Evolutionary conservation across 768 basidiomycete genomes (phyloP), one percentile per base, ranked within the genome.

Genomic region (Lactarius hatsudake): DNA sequence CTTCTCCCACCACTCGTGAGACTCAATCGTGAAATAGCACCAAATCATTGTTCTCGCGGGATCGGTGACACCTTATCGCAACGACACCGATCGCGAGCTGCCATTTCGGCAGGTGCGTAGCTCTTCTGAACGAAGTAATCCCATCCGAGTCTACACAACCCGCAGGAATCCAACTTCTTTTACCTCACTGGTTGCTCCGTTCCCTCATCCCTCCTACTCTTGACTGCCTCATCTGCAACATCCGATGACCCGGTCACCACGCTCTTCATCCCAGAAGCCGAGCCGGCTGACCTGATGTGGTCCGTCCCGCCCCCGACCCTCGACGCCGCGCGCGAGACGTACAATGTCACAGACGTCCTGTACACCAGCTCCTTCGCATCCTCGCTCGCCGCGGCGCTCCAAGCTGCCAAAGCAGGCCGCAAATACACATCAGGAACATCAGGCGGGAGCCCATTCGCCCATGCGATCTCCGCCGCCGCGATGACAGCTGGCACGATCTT

Each of bases 51-150:
- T 93, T 4, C 78, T 93, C 1, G 84, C 86, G 10, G 90, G 90
- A n/a, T 84, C 83, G 71, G 79, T 77, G 6, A 86, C 83, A 2
- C 79, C 82, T 0, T 92, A 81, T 73, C 80, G 92, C 68, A 86
- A 93, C 74, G 93, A 95, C 74, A 95, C 94, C 13, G 93, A 96
- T 74, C 84, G 93, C 38, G 92, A 94, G 77, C 78, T 93, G 53
- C 74, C 80, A 5, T 93, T 93, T 72, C 82, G 86, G 64, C 81
- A 82, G 73, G 82, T 77, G 0, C 4, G 64, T 61, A 9, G n/a
- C 15, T 45, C 23, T 26, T 30, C 26, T 48, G 30, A 26, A 70
- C 77, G 76, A 54, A 79, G 79, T 67, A 23, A 13, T 43, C 55
- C 30, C 15, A 1, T 38, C 34, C 13, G 63, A 18, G 15, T 23